These are phyloP conservation scores for Phytophthora constricta DNA, from an alignment of 352 stramenopile species.

Conservation along the genomic window DNA sequence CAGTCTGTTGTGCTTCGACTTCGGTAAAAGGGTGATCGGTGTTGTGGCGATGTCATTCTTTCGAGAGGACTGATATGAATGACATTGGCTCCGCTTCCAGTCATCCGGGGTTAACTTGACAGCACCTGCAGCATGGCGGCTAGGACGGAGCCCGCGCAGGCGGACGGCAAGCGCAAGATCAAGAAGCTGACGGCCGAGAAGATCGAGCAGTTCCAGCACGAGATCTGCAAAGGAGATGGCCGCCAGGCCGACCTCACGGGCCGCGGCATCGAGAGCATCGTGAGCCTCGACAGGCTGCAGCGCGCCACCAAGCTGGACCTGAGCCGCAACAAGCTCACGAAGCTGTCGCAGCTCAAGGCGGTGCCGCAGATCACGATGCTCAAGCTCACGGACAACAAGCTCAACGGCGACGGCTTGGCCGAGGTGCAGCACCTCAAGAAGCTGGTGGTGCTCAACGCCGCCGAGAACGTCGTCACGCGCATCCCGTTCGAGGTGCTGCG, in stretches of 20 bases:
- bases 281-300: slow-evolving; percentile 73
- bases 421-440: slow-evolving; percentile 83
- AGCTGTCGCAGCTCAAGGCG: slow-evolving; percentile 73
- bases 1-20: too few relatives aligned
- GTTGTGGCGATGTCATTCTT: slow-evolving; percentile 29
- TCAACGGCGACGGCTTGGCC: slow-evolving; percentile 70
- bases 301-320: slow-evolving; percentile 76
- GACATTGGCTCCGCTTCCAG: slow-evolving; percentile 5
- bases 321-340: slow-evolving; percentile 88
- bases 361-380: slow-evolving; percentile 76
- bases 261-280: slow-evolving; percentile 82
- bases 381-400: slow-evolving; percentile 80
- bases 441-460: slow-evolving; percentile 79
- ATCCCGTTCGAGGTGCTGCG: slow-evolving; percentile 75
- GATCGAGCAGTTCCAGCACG: slow-evolving; percentile 54
- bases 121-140: slow-evolving; percentile 15
- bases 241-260: slow-evolving; percentile 66
- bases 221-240: slow-evolving; percentile 58
- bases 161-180: slow-evolving; percentile 67
- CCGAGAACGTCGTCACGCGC: slow-evolving; percentile 77
- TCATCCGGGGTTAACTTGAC: too few relatives aligned
- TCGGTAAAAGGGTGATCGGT: too few relatives aligned
- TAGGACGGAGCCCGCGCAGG: slow-evolving; percentile 14
- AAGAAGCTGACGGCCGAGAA: slow-evolving; percentile 91
- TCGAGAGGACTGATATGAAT: too few relatives aligned